Percentiles rank a stretch among this genome's conserved stretches.
These are phyloP conservation scores for Kwoniella sp. DNA, from an alignment of 768 basidiomycete genomes.

Conservation along the genomic window DNA sequence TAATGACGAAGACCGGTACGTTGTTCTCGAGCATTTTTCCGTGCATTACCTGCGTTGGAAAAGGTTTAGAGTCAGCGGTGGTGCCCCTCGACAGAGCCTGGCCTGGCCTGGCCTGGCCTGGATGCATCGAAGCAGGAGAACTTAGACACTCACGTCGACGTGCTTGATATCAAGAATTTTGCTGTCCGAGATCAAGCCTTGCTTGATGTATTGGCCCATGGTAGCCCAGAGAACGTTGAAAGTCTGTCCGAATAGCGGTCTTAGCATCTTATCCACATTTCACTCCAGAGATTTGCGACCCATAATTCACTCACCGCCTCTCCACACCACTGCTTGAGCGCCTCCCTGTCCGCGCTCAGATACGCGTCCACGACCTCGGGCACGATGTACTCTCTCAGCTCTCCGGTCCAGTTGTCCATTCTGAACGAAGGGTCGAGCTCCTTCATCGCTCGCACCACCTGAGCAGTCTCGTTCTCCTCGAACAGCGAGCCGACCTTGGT, in stretches of 20 bases:
- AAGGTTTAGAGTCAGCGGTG: neutral
- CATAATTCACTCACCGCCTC: conserved; percentile 86
- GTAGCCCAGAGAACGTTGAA: conserved; percentile 99
- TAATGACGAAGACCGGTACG: conserved; percentile 85
- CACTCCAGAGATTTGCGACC: neutral
- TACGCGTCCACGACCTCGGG: conserved; percentile 98
- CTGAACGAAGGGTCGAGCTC: conserved; percentile 84
- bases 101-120: too few species aligned
- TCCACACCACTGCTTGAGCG: conserved; percentile 85
- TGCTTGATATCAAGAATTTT: conserved; percentile 95
- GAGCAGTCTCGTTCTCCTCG: conserved; percentile 98
- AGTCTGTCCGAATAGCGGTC: conserved; percentile 63
- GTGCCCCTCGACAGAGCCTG: neutral
- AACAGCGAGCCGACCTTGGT: conserved; percentile 78
- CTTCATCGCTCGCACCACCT: conserved; percentile 84
- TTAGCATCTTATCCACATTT: neutral
- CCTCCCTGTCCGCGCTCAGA: conserved; percentile 81
- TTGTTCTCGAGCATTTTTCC: conserved; percentile 88
- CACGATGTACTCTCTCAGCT: conserved; percentile 92
- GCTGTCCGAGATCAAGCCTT: conserved; percentile 88
- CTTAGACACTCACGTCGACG: conserved; percentile 90
- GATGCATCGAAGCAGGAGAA: conserved; percentile 5
- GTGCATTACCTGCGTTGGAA: conserved; percentile 66
- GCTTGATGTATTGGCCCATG: conserved; percentile 87
- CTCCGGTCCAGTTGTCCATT: conserved; percentile 82